Conservation (phyloP, 192 early-diverging fungal genomes). For the Coemansia sp. region DNA sequence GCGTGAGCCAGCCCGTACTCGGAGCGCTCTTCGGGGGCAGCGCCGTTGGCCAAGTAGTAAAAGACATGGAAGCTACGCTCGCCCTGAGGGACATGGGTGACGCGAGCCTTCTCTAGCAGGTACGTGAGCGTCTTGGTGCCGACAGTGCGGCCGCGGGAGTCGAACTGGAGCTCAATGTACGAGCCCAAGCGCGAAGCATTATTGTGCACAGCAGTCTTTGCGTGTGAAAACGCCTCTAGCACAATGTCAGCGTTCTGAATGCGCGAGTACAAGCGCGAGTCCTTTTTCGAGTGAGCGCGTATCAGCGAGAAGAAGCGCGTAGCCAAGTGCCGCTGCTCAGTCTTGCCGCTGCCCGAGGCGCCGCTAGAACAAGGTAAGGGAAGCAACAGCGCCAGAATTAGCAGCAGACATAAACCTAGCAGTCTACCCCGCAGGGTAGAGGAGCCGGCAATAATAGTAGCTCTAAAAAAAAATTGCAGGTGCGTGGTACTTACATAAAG, state of each 20-base stretch:
- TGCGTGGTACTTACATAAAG: slow-evolving; percentile 64
- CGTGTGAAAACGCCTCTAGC: slow-evolving; percentile 85
- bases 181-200: slow-evolving; percentile 83
- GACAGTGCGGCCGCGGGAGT: slow-evolving; percentile 79
- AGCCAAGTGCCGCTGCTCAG: slow-evolving; percentile 64
- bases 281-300: slow-evolving; percentile 70
- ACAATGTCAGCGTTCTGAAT: slow-evolving; percentile 68
- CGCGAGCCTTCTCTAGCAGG: slow-evolving; percentile 83
- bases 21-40: slow-evolving; percentile 68
- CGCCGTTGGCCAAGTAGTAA: slow-evolving; percentile 85
- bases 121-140: slow-evolving; percentile 85
- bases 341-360: slow-evolving; percentile 85
- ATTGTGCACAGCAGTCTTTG: slow-evolving; percentile 68
- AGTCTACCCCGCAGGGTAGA: neutral
- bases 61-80: slow-evolving; percentile 94
- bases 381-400: neutral
- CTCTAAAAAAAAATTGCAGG: neutral
- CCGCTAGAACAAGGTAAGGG: slow-evolving; percentile 61
- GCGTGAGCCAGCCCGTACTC: slow-evolving; percentile 54
- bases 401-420: neutral
- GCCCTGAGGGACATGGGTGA: slow-evolving; percentile 61
- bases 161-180: slow-evolving; percentile 87
- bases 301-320: slow-evolving; percentile 65
- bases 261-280: slow-evolving; percentile 64
- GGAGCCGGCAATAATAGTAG: neutral